Evolutionary conservation across 2,329 filamentous ascomycete genomes (phyloP), one percentile per base, ranked within the genome.

Genomic region (Penicillium aurantiogriseum): DNA sequence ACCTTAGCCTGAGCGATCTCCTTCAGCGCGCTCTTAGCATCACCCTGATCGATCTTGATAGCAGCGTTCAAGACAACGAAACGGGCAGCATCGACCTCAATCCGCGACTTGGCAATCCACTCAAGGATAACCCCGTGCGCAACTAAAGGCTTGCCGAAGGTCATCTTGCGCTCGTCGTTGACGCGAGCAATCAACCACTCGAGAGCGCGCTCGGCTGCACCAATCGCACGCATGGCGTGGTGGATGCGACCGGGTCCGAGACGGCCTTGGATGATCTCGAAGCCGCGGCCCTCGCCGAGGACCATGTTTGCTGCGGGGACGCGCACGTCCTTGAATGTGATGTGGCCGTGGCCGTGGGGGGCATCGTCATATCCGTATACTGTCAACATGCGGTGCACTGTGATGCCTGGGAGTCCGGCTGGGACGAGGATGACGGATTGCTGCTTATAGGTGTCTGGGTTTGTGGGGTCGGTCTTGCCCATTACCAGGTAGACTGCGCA

Each of bases 301-400:
- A 97, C 89, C 71, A 99, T 88, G 79, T 90, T 94, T 68, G 81
- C 80, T 33, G 82, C 86, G 8, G 93, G 93, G 0, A 99, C 90
- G 58, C 93, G 89, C 61, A 97, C 94, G 72, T 97, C 89, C 58
- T 87, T 82, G 79, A 99, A 97, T 36, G 81, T 85, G 71, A 99
- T 86, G 76, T 99, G 93, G 44, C 92, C 94, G 78, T 99, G 94
- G 55, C 94, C 94, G 75, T 99, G 94, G 2, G 94, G 94, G n/a
- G 94, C 94, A 69, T 99, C 94, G 74, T 97, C 94, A 78, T 92
- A 97, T 57, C 94, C 94, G 76, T 95, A 96, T 63, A 97, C 93
- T 50, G 83, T 88, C 54, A 99, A 81, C 91, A 97, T 96, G 66
- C 94, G 88, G 77, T 96, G 85, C 67, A 97, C 88, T n/a, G 87